Percentiles rank a stretch among this genome's conserved stretches.
phyloP scores from a whole-genome alignment of 345 rosid species.

The Citrus australasica region DNA sequence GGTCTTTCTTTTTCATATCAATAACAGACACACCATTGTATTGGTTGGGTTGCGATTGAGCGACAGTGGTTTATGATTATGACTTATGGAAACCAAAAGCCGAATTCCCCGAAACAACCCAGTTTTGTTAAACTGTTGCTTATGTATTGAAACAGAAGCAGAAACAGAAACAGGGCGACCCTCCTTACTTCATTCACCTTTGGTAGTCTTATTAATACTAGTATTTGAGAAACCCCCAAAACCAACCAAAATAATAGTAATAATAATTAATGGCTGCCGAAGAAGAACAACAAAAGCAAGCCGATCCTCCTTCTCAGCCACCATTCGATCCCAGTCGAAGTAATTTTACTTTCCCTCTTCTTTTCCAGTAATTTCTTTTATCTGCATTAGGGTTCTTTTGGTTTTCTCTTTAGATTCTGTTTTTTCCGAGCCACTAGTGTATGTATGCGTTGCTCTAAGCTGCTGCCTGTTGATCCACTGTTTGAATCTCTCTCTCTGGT shows the following conservation, averaged over 20 bases:
- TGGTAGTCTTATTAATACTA: too few species aligned
- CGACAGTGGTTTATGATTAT: too few species aligned
- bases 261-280: background rate
- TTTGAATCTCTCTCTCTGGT: background rate
- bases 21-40: too few species aligned
- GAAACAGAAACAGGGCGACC: background rate
- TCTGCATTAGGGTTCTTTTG: conserved; percentile 8
- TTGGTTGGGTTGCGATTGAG: background rate
- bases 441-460: background rate
- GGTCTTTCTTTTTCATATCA: too few species aligned
- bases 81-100: background rate
- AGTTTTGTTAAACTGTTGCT: background rate
- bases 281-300: background rate
- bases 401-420: conserved; percentile 21
- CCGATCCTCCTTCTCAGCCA: background rate
- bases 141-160: background rate
- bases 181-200: too few species aligned
- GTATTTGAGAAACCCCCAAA: background rate
- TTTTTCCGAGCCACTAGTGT: background rate
- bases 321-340: conserved; percentile 86
- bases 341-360: conserved; percentile 28
- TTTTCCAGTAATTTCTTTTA: background rate
- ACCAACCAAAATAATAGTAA: background rate
- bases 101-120: background rate
- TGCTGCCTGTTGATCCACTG: background rate